Evolutionary conservation across 1,139 yeast genomes (phyloP).

Genomic region (Candida sanyaensis): DNA sequence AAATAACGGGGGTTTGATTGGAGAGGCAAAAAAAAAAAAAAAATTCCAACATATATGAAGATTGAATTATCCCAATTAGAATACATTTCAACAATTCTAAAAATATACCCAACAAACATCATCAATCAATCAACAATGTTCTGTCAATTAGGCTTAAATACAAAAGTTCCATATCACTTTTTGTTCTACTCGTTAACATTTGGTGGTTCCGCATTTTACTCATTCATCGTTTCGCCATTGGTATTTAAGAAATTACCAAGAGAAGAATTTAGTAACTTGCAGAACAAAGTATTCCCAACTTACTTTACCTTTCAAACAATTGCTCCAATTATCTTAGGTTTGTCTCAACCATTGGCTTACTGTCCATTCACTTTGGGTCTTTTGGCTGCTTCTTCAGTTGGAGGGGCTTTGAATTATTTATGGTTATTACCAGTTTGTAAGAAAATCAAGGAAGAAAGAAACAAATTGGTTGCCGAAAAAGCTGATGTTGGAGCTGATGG

Average conservation of each 20-base stretch:
- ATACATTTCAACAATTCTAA: too few species aligned
- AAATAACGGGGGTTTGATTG: too few species aligned
- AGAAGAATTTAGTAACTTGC: conserved; percentile 77
- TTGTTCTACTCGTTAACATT: conserved; percentile 47
- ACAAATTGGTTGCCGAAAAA: conserved; percentile 46
- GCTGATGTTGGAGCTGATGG: conserved; percentile 49
- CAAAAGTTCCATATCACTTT: conserved; percentile 38
- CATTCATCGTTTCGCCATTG: conserved; percentile 79
- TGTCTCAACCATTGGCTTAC: conserved; percentile 67
- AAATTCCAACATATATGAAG: too few species aligned
- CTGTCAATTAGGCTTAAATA: conserved; percentile 29
- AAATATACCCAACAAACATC: too few species aligned
- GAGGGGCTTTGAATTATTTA: conserved; percentile 65
- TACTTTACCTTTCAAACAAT: conserved; percentile 77
- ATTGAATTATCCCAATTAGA: too few species aligned
- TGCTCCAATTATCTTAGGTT: conserved; percentile 65
- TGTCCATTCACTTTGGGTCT: conserved; percentile 50
- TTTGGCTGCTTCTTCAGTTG: conserved; percentile 55
- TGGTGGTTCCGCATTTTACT: conserved; percentile 86
- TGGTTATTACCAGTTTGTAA: conserved; percentile 69
- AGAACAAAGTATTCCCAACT: conserved; percentile 74
- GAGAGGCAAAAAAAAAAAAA: too few species aligned
- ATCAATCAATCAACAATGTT: conserved; percentile 11
- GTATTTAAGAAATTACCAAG: conserved; percentile 79
- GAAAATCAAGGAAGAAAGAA: conserved; percentile 58